A percentile compares a stretch with the other conserved stretches of the same genome.
phyloP scores from a whole-genome alignment of 306 rosid genomes.

The Betula pendula region DNA sequence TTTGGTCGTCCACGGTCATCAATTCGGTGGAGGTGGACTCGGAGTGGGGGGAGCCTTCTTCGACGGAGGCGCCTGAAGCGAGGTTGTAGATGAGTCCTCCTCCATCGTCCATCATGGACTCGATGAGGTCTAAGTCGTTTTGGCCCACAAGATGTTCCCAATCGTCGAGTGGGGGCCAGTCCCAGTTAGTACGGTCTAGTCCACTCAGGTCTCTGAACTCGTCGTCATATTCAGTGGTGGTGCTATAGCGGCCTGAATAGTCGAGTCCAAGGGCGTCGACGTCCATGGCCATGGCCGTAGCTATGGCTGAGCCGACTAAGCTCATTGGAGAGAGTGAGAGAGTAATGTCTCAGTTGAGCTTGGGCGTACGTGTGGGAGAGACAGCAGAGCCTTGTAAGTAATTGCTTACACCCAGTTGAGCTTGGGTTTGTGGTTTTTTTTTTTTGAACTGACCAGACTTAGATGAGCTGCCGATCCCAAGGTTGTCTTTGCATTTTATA shows the following conservation, averaged over 20 bases:
- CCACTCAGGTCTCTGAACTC: not conserved
- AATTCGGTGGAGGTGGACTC: constrained; percentile 16
- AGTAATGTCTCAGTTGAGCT: not conserved
- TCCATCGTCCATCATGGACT: constrained; percentile 46
- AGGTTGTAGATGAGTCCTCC: not conserved
- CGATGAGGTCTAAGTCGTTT: constrained; percentile 64
- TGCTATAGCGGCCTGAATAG: constrained; percentile 33
- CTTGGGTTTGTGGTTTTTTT: too few relatives aligned
- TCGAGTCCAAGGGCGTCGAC: constrained; percentile 33
- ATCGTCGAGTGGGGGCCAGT: constrained; percentile 69
- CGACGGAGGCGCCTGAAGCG: not conserved
- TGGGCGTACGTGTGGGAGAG: not conserved
- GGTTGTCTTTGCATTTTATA: not conserved
- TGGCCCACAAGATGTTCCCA: constrained; percentile 59
- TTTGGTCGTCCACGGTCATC: constrained; percentile 18
- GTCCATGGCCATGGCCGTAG: constrained; percentile 38
- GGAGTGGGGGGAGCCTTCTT: constrained; percentile 38
- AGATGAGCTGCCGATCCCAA: too few relatives aligned
- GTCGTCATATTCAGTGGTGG: constrained; percentile 21
- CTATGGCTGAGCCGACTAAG: constrained; percentile 35
- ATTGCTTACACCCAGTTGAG: too few relatives aligned
- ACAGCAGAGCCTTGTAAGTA: too few relatives aligned
- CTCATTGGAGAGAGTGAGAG: too few relatives aligned
- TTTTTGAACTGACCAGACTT: too few relatives aligned
- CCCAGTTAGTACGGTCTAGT: constrained; percentile 39